Percentiles rank a stretch among this genome's conserved stretches.
phyloP scores from a whole-genome alignment of 2,329 filamentous ascomycete genomes.

The Sordariomycetes sp. region DNA sequence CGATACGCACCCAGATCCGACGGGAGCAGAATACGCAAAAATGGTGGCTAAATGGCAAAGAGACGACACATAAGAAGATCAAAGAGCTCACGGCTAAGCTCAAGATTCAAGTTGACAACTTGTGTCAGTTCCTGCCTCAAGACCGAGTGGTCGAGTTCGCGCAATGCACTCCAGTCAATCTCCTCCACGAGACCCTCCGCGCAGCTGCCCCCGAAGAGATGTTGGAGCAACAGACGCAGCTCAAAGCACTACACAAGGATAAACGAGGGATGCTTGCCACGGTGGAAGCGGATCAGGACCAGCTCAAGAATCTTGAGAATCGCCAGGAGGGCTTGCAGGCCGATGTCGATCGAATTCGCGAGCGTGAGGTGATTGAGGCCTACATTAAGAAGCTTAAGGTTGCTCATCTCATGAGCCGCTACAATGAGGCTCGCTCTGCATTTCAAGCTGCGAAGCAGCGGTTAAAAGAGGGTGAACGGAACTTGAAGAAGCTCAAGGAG shows the following conservation, averaged over 20 bases:
- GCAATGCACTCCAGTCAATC: constrained; percentile 67
- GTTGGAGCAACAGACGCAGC: constrained; percentile 63
- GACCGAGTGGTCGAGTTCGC: constrained; percentile 95
- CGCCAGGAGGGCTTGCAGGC: constrained; percentile 67
- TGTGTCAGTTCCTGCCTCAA: constrained; percentile 95
- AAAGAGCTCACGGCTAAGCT: constrained; percentile 59
- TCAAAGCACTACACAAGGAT: constrained; percentile 61
- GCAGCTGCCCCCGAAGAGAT: constrained; percentile 80
- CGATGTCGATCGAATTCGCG: constrained; percentile 74
- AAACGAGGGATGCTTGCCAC: constrained; percentile 55
- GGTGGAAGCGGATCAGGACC: constrained; percentile 49
- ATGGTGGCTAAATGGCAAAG: constrained; percentile 68
- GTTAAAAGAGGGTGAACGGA: constrained; percentile 43
- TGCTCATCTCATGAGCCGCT: constrained; percentile 57
- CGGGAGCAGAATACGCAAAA: constrained; percentile 72
- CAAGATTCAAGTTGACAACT: constrained; percentile 92
- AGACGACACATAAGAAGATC: constrained; percentile 53
- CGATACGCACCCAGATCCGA: constrained; percentile 69
- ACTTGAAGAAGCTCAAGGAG: constrained; percentile 50
- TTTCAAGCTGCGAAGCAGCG: constrained; percentile 43
- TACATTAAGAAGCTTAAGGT: constrained; percentile 57
- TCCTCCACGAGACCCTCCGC: constrained; percentile 77
- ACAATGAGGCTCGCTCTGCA: constrained; percentile 42
- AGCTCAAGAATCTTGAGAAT: constrained; percentile 57
- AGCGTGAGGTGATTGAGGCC: constrained; percentile 60